Base-by-base conservation (phyloP, 805 yeast genomes). In the Hanseniaspora valbyensis region DNA sequence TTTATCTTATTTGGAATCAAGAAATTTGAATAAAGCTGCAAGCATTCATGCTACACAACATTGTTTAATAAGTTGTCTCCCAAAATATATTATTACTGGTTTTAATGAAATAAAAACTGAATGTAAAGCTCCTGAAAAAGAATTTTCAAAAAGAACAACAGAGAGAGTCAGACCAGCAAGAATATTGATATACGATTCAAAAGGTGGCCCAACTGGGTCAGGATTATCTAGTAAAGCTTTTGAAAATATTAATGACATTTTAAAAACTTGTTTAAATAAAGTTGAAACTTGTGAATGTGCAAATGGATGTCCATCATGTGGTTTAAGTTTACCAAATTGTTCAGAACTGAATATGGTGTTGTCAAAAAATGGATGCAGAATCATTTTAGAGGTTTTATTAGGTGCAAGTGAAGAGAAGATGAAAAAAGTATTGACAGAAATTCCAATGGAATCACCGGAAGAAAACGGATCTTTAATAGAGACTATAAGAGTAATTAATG, bases 1-100 rank as follows among this genome's bases (percentile, higher is more conserved):
- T 0, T 59, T 89, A 13, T 78, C 78, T 1, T 54, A 78, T 2
- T 69, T 90, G 29, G 66, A 70, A 2, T 63, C 61, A 2, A 86
- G 87, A 56, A 58, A 69, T 1, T 66, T 92, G 41, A 83, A 76
- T 52, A 68, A 81, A 1, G 90, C 97, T 0, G 98, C 85, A 4
- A 95, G 92, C 0, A 85, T 92, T n/a, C 99, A 92, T 67, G 96
- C 94, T 1, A 95, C 95, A 0, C 90, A 88, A 56, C 99, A 92
- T 68, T 87, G 87, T 0, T 67, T 92, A 1, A 80, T 92, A 74
- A 80, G 84, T 42, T 72, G 85, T 53, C 61, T 89, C 25, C 95
- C 96, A 0, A 63, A 81, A 25, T 80, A 77, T 53, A 78, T 88
- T 4, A 77, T 79, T 12, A 79, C 85, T 16, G 84, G 86, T 0